Evolutionary conservation across 2,329 filamentous ascomycete genomes (phyloP), one percentile per base, ranked within the genome.

Genomic region (Neofusicoccum umdonicola): DNA sequence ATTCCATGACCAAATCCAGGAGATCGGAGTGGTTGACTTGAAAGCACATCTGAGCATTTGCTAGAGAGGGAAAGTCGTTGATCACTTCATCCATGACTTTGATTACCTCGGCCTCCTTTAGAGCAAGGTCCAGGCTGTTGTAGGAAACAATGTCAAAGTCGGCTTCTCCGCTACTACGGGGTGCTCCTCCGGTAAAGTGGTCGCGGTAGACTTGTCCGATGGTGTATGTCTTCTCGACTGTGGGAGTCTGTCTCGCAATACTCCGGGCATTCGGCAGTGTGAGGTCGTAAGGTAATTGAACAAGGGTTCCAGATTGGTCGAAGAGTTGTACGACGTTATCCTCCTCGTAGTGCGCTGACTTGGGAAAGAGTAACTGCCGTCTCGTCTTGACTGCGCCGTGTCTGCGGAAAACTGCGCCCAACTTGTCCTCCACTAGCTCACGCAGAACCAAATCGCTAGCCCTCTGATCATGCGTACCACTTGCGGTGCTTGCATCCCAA

Each of bases 141-240:
- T 87, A 85, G 0, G 93, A 94, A n/a, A 97, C 85, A 66, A 99
- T 93, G 77, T 99, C 95, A 75, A 98, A 99, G 75, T 98, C 93
- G 2, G 96, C 93, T 74, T 98, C 95, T 9, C 91, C 90, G 74
- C 92, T 90, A 71, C 89, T 90, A 64, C 85, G 85, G 6, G 95
- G 95, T 69, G 96, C 91, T 2, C 92, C 91, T 7, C 92, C 93
- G 63, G 88, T 88, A 56, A 88, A 83, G 51, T 86, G 88, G 68
- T 96, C 91, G 45, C 95, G 87, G 73, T 92, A 98, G 1, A 98
- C 93, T 39, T 85, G 89, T 6, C 93, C 93, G 74, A 99, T 97
- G 0, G 91, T 88, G 76, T 92, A 97, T 0, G 91, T 91, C 68
- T 92, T 90, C 69, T 91, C 87, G 4, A 92, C 79, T 1, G 87